Evolutionary conservation across 2,329 filamentous ascomycete species (phyloP).

Genomic region (Tolypocladium paradoxum): DNA sequence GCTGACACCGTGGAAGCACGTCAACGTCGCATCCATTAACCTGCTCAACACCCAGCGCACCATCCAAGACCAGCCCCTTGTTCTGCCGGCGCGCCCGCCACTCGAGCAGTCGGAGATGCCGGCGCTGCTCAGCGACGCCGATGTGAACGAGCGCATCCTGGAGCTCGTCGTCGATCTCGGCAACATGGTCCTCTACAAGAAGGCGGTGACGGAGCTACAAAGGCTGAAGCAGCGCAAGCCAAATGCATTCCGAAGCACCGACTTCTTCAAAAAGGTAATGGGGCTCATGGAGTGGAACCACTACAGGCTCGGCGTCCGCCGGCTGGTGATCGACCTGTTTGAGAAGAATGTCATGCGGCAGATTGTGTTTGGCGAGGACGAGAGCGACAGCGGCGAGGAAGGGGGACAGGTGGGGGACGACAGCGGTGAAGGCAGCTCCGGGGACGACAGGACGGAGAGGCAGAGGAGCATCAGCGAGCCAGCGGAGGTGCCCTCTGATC

Average conservation of each 20-base stretch:
- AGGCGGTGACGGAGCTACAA: slow-evolving; percentile 70
- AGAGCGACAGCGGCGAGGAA: slow-evolving; percentile 51
- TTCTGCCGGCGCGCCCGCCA: slow-evolving; percentile 28
- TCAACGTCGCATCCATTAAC: slow-evolving; percentile 33
- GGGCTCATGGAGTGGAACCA: slow-evolving; percentile 79
- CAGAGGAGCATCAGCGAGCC: slow-evolving; percentile 43
- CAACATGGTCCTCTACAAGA: slow-evolving; percentile 87
- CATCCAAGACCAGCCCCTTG: slow-evolving; percentile 31
- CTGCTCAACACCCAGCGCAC: slow-evolving; percentile 44
- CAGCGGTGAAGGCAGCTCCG: slow-evolving; percentile 38
- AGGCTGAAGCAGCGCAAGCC: slow-evolving; percentile 69
- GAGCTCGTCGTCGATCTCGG: slow-evolving; percentile 80
- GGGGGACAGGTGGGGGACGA: slow-evolving; percentile 51
- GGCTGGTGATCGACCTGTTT: slow-evolving; percentile 89
- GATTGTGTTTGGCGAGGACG: slow-evolving; percentile 63
- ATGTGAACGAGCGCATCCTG: slow-evolving; percentile 68
- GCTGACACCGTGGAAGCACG: slow-evolving; percentile 48
- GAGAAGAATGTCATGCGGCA: slow-evolving; percentile 78
- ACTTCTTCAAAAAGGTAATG: slow-evolving; percentile 78
- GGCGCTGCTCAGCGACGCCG: slow-evolving; percentile 44
- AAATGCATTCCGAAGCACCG: slow-evolving; percentile 61
- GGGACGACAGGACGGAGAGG: slow-evolving; percentile 44
- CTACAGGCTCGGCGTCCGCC: slow-evolving; percentile 75
- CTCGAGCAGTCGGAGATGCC: slow-evolving; percentile 30
- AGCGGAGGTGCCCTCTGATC: slow-evolving; percentile 19